Evolutionary conservation across 192 early-diverging fungal species (phyloP).

Genomic region (Chytriomyces sp.): DNA sequence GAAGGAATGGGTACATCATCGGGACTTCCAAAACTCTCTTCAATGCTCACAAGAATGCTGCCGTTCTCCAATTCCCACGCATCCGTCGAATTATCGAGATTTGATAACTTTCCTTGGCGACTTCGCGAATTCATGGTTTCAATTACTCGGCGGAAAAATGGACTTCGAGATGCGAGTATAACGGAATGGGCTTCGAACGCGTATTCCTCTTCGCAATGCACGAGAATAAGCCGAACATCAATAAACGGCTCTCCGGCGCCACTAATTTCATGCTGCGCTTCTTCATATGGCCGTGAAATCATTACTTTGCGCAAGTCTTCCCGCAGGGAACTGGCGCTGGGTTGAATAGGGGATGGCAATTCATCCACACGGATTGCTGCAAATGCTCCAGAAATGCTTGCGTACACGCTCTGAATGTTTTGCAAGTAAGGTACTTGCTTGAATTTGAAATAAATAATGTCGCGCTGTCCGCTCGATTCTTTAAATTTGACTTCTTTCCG

Average conservation of each 20-base stretch:
- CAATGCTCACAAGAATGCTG: background rate
- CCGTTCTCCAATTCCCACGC: background rate
- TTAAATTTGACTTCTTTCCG: constrained; percentile 39
- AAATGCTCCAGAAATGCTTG: constrained; percentile 68
- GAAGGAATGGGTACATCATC: background rate
- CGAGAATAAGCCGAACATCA: constrained; percentile 3
- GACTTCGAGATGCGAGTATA: constrained; percentile 37
- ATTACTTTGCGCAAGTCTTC: constrained; percentile 48
- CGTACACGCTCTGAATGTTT: constrained; percentile 60
- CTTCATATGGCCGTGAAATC: constrained; percentile 27
- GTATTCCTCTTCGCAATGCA: constrained; percentile 19
- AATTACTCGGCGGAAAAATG: constrained; percentile 14
- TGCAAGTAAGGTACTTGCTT: constrained; percentile 62
- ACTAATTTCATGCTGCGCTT: background rate
- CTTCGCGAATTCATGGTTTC: background rate
- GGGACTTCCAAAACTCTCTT: background rate
- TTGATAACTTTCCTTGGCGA: background rate
- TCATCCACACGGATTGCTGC: constrained; percentile 65
- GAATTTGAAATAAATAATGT: constrained; percentile 58
- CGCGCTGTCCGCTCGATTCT: constrained; percentile 26
- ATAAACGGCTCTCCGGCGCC: background rate
- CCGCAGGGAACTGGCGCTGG: constrained; percentile 37
- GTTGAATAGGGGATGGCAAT: constrained; percentile 36
- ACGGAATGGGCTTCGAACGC: constrained; percentile 35
- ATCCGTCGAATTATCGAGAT: background rate